Percentiles rank a stretch among this genome's conserved stretches.
These are phyloP conservation scores for Saturnispora ahearnii DNA, from an alignment of 805 yeast genomes.

Conservation along the genomic window DNA sequence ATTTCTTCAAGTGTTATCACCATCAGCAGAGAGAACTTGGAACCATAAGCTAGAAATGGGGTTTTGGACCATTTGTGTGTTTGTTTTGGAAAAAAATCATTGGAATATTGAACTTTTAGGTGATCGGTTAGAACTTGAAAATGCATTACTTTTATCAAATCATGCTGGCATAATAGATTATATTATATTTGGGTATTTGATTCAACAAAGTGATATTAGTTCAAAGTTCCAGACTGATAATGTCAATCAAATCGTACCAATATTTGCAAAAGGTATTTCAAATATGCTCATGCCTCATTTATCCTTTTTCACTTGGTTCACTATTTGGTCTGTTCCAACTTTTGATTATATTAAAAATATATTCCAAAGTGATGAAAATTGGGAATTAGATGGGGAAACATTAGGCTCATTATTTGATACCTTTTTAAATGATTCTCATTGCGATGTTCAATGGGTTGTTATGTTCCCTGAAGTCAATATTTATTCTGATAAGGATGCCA, in stretches of 20 bases:
- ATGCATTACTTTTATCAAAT: slow-evolving; percentile 36
- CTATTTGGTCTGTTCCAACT: slow-evolving; percentile 53
- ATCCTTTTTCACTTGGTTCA: slow-evolving; percentile 66
- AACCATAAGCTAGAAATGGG: slow-evolving; percentile 11
- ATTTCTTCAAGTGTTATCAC: background rate
- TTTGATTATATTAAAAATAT: slow-evolving; percentile 38
- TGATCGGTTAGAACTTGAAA: slow-evolving; percentile 33
- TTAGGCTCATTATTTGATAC: slow-evolving; percentile 28
- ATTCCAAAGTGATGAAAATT: slow-evolving; percentile 58
- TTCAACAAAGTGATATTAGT: background rate
- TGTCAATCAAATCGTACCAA: slow-evolving; percentile 4
- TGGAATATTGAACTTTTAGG: slow-evolving; percentile 35
- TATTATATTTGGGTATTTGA: slow-evolving; percentile 35
- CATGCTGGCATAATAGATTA: slow-evolving; percentile 67
- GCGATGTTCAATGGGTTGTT: slow-evolving; percentile 47
- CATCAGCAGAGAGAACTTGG: background rate
- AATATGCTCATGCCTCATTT: slow-evolving; percentile 32
- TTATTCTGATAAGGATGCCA: slow-evolving; percentile 39
- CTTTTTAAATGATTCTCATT: slow-evolving; percentile 17
- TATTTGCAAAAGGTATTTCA: slow-evolving; percentile 22
- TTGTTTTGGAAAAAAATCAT: slow-evolving; percentile 26
- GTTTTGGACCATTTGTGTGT: slow-evolving; percentile 27
- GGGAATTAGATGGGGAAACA: slow-evolving; percentile 41
- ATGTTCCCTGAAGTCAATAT: slow-evolving; percentile 83
- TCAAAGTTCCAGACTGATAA: slow-evolving; percentile 10